These are phyloP conservation scores for Ophiognomonia clavigignenti-juglandacearum DNA, from an alignment of 2,329 filamentous ascomycete genomes.

Conservation along the genomic window DNA sequence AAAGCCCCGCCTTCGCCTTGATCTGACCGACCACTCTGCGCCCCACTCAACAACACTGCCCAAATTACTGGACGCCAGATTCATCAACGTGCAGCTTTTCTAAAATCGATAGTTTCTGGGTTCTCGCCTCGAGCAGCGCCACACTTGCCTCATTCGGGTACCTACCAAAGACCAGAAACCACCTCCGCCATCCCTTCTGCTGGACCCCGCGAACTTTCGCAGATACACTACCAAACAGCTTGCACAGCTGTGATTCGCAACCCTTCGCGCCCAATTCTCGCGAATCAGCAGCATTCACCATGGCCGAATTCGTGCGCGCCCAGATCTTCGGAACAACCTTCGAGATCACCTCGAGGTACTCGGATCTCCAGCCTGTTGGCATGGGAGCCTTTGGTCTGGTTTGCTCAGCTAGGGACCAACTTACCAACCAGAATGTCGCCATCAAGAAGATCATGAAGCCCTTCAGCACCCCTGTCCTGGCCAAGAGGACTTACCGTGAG, in stretches of 20 bases:
- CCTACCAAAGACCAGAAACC: no score
- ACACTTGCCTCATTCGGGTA: no score
- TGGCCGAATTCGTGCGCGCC: conserved; percentile 98
- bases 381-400: conserved; percentile 99
- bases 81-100: neutral
- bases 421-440: conserved; percentile 92
- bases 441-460: conserved; percentile 99
- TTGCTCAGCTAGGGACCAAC: conserved; percentile 95
- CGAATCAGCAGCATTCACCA: conserved; percentile 47
- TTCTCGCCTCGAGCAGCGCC: no score
- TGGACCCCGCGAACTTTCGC: no score
- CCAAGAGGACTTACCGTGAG: conserved; percentile 96
- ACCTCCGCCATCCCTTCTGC: no score
- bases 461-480: conserved; percentile 97
- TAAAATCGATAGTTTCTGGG: neutral
- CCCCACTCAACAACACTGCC: no score
- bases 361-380: conserved; percentile 94
- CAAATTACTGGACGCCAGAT: neutral
- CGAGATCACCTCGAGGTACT: conserved; percentile 98
- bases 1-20: neutral
- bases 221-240: neutral
- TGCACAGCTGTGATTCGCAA: neutral
- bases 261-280: neutral
- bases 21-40: no score
- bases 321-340: conserved; percentile 99